Percentiles rank a stretch among this genome's conserved stretches.
phyloP scores from a whole-genome alignment of 768 basidiomycete species.

The Ramaria sp. region DNA sequence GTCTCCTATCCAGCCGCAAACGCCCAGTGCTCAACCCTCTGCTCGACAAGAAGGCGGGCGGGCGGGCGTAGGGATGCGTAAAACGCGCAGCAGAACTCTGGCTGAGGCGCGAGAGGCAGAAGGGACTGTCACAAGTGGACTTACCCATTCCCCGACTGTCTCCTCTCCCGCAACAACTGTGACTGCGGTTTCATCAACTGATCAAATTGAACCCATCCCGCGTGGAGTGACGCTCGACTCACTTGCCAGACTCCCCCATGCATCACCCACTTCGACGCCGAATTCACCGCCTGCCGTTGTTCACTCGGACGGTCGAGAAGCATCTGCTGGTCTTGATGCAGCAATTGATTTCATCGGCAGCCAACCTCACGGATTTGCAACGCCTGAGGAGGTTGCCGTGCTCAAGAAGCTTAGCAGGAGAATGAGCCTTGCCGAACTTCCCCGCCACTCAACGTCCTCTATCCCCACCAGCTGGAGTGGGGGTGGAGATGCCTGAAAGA shows the following conservation, averaged over 20 bases:
- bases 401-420: slow-evolving; percentile 2
- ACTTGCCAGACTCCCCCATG: neutral
- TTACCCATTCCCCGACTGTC: neutral
- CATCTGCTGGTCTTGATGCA: slow-evolving; percentile 1
- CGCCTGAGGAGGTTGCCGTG: slow-evolving; percentile 2
- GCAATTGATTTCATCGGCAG: slow-evolving; percentile 1
- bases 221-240: neutral
- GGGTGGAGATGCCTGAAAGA: neutral
- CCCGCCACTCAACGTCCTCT: neutral
- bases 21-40: neutral
- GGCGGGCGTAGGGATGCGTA: neutral
- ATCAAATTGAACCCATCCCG: neutral
- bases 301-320: neutral
- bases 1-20: neutral
- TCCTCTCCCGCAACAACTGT: neutral
- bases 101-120: slow-evolving; percentile 3
- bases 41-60: neutral
- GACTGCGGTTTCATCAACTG: neutral
- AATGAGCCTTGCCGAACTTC: neutral
- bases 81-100: slow-evolving; percentile 8
- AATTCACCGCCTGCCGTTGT: neutral
- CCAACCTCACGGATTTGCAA: slow-evolving; percentile 1
- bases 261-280: neutral
- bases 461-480: neutral
- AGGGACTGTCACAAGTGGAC: neutral